phyloP scores from a whole-genome alignment of 2,329 filamentous ascomycete genomes.

The Gremmenia infestans region DNA sequence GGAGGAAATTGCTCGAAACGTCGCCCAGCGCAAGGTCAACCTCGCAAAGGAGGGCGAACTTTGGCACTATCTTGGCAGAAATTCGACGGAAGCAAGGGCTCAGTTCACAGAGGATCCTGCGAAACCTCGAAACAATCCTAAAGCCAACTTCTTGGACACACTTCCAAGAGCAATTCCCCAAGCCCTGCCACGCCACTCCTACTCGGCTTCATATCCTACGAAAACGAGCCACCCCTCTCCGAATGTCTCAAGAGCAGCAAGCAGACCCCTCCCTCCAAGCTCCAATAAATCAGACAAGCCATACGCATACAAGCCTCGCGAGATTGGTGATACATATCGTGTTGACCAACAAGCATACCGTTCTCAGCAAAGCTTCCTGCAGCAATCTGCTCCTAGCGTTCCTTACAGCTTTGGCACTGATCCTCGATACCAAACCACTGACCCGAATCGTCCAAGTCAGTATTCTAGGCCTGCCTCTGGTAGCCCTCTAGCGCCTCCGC shows the following conservation, averaged over 20 bases:
- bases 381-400: constrained; percentile 20
- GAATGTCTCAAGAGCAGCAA: constrained; percentile 31
- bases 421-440: constrained; percentile 20
- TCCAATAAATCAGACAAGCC: constrained; percentile 39
- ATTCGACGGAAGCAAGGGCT: constrained; percentile 83
- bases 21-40: constrained; percentile 63
- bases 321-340: constrained; percentile 22
- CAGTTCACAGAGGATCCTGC: constrained; percentile 80
- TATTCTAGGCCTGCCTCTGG: background rate
- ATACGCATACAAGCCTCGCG: constrained; percentile 48
- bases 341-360: constrained; percentile 30
- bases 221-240: constrained; percentile 18
- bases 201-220: constrained; percentile 30
- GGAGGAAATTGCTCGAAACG: constrained; percentile 51
- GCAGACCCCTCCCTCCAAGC: constrained; percentile 27
- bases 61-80: constrained; percentile 83
- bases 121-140: constrained; percentile 56
- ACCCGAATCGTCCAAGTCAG: background rate
- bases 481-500: background rate
- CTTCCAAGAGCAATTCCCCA: constrained; percentile 48
- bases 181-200: constrained; percentile 34
- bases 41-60: constrained; percentile 67
- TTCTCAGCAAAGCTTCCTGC: constrained; percentile 31
- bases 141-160: constrained; percentile 68
- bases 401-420: constrained; percentile 29